A percentile compares a stretch with the other conserved stretches of the same genome.
These are phyloP conservation scores for Pseudognaphalium luteoalbum DNA, from an alignment of 129 eudicot species.

Conservation along the genomic window DNA sequence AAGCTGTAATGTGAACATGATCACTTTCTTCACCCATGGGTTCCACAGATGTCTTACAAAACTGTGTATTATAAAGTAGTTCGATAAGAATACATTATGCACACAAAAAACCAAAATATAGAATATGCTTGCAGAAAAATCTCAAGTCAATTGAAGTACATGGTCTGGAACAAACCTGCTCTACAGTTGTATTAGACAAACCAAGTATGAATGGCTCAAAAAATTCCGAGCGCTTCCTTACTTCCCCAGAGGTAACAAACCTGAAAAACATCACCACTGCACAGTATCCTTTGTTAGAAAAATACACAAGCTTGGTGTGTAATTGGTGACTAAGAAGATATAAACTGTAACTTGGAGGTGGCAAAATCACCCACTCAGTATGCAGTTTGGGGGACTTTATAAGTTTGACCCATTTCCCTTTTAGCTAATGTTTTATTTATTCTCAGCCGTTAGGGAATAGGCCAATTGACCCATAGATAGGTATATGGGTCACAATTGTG, in stretches of 20 bases:
- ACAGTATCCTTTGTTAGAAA: constrained; percentile 37
- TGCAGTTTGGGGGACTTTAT: neutral
- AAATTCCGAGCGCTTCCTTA: constrained; percentile 76
- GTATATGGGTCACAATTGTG: neutral
- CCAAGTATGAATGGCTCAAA: constrained; percentile 92
- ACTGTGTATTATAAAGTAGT: constrained; percentile 40
- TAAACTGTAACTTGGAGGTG: neutral
- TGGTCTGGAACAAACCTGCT: constrained; percentile 58
- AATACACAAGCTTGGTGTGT: neutral
- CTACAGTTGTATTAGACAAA: constrained; percentile 77
- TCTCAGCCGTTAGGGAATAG: neutral
- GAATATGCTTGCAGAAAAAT: neutral
- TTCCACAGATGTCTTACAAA: constrained; percentile 94
- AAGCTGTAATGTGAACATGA: constrained; percentile 92
- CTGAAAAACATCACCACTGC: constrained; percentile 96
- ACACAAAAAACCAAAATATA: neutral
- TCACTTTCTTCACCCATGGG: constrained; percentile 99
- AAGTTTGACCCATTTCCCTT: neutral
- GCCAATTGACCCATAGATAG: neutral
- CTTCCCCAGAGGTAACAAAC: constrained; percentile 89
- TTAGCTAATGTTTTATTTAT: neutral
- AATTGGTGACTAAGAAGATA: neutral
- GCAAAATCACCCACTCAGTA: neutral
- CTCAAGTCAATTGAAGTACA: neutral
- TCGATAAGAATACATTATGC: constrained; percentile 2